phyloP scores from a whole-genome alignment of 2,329 filamentous ascomycete species.

The Sarocladium oryzae region DNA sequence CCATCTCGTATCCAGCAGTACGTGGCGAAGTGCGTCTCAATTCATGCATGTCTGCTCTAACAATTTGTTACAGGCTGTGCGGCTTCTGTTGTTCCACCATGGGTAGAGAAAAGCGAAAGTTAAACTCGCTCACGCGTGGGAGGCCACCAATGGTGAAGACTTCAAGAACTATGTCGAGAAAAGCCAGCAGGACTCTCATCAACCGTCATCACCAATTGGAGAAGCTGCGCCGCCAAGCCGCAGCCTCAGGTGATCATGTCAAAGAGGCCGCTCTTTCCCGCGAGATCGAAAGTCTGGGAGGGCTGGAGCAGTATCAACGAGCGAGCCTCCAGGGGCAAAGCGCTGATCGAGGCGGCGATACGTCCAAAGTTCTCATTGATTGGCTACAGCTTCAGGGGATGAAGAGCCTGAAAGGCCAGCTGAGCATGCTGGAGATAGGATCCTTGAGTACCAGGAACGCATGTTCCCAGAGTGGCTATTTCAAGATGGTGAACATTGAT shows the following conservation, averaged over 20 bases:
- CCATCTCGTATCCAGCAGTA: too few relatives aligned
- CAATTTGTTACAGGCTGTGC: background rate
- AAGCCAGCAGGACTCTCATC: conserved; percentile 57
- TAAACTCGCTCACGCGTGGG: conserved; percentile 40
- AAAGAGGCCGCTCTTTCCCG: conserved; percentile 36
- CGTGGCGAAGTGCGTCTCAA: background rate
- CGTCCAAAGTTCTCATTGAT: conserved; percentile 55
- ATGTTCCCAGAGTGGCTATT: conserved; percentile 64
- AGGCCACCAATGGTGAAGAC: conserved; percentile 50
- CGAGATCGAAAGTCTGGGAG: conserved; percentile 53
- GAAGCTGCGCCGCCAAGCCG: conserved; percentile 53
- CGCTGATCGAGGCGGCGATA: conserved; percentile 60
- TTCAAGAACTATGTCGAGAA: conserved; percentile 54
- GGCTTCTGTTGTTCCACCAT: conserved; percentile 26
- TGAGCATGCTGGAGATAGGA: conserved; percentile 81
- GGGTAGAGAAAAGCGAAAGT: conserved; percentile 38
- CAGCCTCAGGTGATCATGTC: conserved; percentile 40
- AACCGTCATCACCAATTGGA: conserved; percentile 60
- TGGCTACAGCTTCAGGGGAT: conserved; percentile 43
- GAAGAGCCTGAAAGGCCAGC: conserved; percentile 18
- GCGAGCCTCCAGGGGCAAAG: conserved; percentile 65
- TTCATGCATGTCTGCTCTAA: background rate
- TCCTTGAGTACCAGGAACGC: conserved; percentile 79
- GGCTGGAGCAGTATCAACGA: conserved; percentile 57
- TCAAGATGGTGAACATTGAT: conserved; percentile 80